Evolutionary conservation across 331 rosid species (phyloP).

Genomic region (Malus hybrid): DNA sequence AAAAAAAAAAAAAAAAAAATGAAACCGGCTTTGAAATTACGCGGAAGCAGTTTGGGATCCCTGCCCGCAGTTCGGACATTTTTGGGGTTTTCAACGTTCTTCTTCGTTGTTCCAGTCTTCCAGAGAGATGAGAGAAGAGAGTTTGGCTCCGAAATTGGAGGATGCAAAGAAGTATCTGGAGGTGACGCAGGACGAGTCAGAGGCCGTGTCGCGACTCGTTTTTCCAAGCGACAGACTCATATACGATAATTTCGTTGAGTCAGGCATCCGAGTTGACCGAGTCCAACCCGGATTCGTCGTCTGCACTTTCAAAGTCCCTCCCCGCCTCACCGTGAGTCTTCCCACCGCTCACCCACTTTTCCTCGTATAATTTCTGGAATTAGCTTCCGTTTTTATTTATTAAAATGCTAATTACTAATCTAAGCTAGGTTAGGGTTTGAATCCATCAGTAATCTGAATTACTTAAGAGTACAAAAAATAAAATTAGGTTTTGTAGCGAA

Average conservation of each 20-base stretch:
- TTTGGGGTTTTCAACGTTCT: too few relatives aligned
- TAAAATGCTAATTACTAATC: too few relatives aligned
- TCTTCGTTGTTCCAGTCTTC: not conserved
- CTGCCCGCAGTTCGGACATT: too few relatives aligned
- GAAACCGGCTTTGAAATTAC: too few relatives aligned
- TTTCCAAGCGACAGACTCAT: constrained; percentile 31
- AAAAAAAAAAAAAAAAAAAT: too few relatives aligned
- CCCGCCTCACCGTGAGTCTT: constrained; percentile 54
- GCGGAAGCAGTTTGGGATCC: too few relatives aligned
- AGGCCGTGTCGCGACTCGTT: constrained; percentile 34
- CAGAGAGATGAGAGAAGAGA: not conserved
- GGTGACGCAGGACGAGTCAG: constrained; percentile 34
- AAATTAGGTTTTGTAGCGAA: too few relatives aligned
- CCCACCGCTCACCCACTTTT: not conserved
- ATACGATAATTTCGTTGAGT: constrained; percentile 44
- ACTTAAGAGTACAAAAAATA: too few relatives aligned
- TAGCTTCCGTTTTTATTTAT: too few relatives aligned
- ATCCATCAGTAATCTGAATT: too few relatives aligned
- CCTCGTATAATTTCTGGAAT: too few relatives aligned
- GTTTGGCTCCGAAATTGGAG: constrained; percentile 32
- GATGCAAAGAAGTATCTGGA: constrained; percentile 33
- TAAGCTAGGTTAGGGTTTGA: too few relatives aligned
- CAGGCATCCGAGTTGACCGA: constrained; percentile 71
- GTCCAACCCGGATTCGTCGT: constrained; percentile 58
- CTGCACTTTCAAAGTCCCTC: constrained; percentile 60